Percentiles rank a stretch among this genome's conserved stretches.
Evolutionary conservation across 2,329 filamentous ascomycete species (phyloP).

Genomic region (Aspergillus sp.): DNA sequence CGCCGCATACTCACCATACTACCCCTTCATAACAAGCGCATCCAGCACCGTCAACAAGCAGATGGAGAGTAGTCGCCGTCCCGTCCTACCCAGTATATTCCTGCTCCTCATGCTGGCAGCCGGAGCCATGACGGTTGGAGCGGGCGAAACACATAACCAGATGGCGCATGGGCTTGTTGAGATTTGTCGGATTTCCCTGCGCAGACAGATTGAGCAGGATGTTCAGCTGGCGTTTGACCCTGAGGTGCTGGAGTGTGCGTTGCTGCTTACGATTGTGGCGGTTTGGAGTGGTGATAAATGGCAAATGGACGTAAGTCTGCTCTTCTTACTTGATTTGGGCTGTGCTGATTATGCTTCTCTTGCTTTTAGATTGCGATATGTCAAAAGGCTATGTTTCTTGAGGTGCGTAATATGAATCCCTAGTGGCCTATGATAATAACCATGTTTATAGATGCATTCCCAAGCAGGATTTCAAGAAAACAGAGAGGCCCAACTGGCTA

Average conservation of each 20-base stretch:
- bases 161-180: not conserved
- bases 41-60: not conserved
- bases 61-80: not conserved
- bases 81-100: not conserved
- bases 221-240: not conserved
- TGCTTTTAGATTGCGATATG: not conserved
- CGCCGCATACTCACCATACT: not conserved
- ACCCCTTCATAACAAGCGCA: not conserved
- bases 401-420: not conserved
- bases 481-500: not conserved
- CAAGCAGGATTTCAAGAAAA: not conserved
- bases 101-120: not conserved
- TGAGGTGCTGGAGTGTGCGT: not conserved
- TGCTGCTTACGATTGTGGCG: not conserved
- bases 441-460: not conserved
- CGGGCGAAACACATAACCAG: not conserved
- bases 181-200: not conserved
- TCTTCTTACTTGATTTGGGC: no score
- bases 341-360: not conserved
- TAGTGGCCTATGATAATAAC: not conserved
- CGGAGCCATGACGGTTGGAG: not conserved
- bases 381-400: not conserved
- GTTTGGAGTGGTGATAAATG: not conserved
- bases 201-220: not conserved
- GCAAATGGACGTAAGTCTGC: not conserved